Evolutionary conservation across 768 basidiomycete species (phyloP), one percentile per base, ranked within the genome.

Genomic region (Lactarius pseudohatsudake): DNA sequence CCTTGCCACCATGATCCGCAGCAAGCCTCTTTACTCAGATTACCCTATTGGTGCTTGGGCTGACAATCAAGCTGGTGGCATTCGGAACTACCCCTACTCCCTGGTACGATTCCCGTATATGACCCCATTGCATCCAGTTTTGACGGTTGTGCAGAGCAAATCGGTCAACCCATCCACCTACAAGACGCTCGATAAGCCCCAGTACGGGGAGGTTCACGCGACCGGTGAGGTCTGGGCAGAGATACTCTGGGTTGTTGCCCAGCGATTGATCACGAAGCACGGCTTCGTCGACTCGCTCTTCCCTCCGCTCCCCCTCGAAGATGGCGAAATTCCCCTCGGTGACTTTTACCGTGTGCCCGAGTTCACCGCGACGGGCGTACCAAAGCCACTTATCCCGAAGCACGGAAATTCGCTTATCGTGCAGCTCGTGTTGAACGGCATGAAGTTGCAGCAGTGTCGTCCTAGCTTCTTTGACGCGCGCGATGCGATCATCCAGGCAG

Each of bases 21-120:
- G 90, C 78, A 90, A 81, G 57, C 81, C 81, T 73, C 76, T 77
- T 59, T 92, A 94, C 79, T 82, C 84, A 3, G 90, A 94, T 75
- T 95, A 86, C 72, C 79, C 89, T 1, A 97, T 98, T 95, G 96
- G 96, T 57, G 84, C 91, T 8, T 99, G 96, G 96, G 96, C 96
- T 59, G 87, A 93, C 15, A 96, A 96, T 78, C 78, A 81, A 38
- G 79, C 69, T 1, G 74, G 66, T 0, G 96, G 95, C 50, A 96
- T 98, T 74, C 81, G 96, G 61, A 94, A 94, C 81, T 98, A 86
- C 78, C 76, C 82, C 10, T 98, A 98, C 81, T 94, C 93, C 43
- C 72, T 86, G 68, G 84, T 85, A 69, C 43, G 32, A 13, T 13
- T 18, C 57, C 9, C 20, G 26, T 15, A 5, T 18, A 16, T 30